Conservation (phyloP, 495 filamentous ascomycete genomes). For the Tuber melanosporum region DNA sequence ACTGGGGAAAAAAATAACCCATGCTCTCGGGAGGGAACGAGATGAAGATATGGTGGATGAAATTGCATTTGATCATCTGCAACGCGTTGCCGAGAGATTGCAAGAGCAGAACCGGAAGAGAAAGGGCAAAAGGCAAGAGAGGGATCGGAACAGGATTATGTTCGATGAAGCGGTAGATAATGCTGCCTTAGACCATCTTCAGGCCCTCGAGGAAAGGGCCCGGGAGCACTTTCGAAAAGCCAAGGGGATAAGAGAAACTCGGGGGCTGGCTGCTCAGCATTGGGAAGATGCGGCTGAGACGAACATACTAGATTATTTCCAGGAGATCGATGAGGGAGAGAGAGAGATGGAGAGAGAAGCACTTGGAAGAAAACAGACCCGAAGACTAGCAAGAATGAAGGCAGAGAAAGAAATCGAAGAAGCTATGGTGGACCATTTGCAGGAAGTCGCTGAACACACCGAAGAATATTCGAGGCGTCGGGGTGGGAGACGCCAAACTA, state of each 20-base stretch:
- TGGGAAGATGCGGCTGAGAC: constrained; percentile 3
- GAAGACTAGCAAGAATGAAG: not conserved
- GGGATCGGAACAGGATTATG: not conserved
- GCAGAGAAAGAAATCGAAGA: not conserved
- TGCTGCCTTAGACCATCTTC: constrained; percentile 10
- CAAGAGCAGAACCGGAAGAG: constrained; percentile 8
- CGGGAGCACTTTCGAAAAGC: constrained; percentile 7
- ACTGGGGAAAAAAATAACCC: constrained; percentile 1
- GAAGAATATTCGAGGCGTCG: not conserved
- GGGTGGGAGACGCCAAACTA: not conserved
- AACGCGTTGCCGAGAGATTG: constrained; percentile 9
- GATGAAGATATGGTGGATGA: constrained; percentile 17
- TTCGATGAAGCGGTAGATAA: constrained; percentile 14
- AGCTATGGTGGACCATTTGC: not conserved
- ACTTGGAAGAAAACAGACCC: not conserved
- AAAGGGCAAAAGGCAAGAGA: constrained; percentile 11
- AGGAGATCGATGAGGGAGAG: not conserved
- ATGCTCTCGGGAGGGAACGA: not conserved
- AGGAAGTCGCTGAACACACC: not conserved
- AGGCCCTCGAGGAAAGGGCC: constrained; percentile 9
- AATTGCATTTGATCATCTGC: constrained; percentile 19
- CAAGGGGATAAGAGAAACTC: not conserved
- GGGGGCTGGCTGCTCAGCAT: not conserved
- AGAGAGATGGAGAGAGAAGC: constrained; percentile 4
- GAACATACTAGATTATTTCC: not conserved